phyloP scores from a whole-genome alignment of 1,284 basidiomycete species.

The Filobasidium uniguttulatum region DNA sequence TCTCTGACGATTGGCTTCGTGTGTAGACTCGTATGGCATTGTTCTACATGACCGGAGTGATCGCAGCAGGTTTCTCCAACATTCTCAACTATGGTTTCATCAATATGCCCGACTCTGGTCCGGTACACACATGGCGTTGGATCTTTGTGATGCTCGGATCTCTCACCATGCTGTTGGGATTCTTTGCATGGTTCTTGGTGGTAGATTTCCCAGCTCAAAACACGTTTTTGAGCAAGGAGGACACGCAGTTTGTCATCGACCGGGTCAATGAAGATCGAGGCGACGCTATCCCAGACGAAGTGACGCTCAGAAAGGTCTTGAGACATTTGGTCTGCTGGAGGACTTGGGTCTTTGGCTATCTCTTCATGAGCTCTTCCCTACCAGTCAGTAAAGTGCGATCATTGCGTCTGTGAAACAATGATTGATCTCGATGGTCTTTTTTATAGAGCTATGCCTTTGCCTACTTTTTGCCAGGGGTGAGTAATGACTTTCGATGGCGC shows the following conservation, averaged over 20 bases:
- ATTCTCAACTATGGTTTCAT: slow-evolving; percentile 35
- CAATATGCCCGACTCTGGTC: slow-evolving; percentile 18
- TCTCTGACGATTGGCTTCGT: no score
- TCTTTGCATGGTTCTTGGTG: slow-evolving; percentile 24
- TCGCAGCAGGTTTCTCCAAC: slow-evolving; percentile 36
- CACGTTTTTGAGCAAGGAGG: slow-evolving; percentile 36
- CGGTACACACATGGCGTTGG: slow-evolving; percentile 28
- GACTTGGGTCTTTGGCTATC: slow-evolving; percentile 28
- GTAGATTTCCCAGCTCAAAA: slow-evolving; percentile 41
- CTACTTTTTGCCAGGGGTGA: slow-evolving; percentile 29
- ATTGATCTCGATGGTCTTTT: not conserved
- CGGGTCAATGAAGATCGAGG: slow-evolving; percentile 39
- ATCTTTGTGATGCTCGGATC: slow-evolving; percentile 23
- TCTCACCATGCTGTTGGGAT: slow-evolving; percentile 27
- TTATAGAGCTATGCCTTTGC: slow-evolving; percentile 24
- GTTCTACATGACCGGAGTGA: slow-evolving; percentile 23
- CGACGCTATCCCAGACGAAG: slow-evolving; percentile 34
- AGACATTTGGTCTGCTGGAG: slow-evolving; percentile 34
- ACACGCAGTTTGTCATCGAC: slow-evolving; percentile 32
- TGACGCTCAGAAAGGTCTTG: slow-evolving; percentile 30
- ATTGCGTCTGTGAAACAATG: no score
- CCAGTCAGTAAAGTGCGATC: slow-evolving; percentile 5
- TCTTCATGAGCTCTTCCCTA: slow-evolving; percentile 14
- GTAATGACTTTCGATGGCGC: no score
- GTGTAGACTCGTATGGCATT: not conserved